Conservation (phyloP, 202 grass and related monocot genomes). For the Schoenoplectus tabernaemontani region DNA sequence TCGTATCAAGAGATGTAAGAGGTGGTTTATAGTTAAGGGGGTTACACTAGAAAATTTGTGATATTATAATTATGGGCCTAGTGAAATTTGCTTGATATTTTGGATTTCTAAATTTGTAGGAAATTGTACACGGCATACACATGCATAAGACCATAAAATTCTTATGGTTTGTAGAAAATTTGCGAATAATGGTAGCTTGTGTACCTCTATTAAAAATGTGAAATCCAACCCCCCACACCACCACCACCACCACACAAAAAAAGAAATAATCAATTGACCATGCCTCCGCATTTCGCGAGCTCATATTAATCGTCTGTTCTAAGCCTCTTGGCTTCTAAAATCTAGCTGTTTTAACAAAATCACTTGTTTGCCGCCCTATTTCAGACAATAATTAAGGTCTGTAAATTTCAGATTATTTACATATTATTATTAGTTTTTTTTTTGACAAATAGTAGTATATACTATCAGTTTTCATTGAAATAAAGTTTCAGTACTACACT, state of each 20-base stretch:
- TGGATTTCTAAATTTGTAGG: neutral
- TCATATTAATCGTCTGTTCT: too few relatives aligned
- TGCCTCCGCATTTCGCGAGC: too few relatives aligned
- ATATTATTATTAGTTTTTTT: too few relatives aligned
- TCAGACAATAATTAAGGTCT: neutral
- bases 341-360: neutral
- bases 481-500: too few relatives aligned
- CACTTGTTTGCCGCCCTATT: too few relatives aligned
- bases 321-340: neutral
- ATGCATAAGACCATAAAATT: too few relatives aligned
- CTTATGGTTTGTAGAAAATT: neutral
- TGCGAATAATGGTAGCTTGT: neutral
- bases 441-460: too few relatives aligned
- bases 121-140: neutral
- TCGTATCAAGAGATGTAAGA: slow-evolving; percentile 12
- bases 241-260: neutral
- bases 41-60: slow-evolving; percentile 2
- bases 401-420: neutral
- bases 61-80: slow-evolving; percentile 6
- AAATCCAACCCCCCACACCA: too few relatives aligned
- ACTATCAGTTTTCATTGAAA: too few relatives aligned
- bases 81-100: slow-evolving; percentile 21
- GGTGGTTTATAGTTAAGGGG: slow-evolving; percentile 16
- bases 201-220: neutral
- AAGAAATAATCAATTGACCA: neutral